Conservation (phyloP, 768 basidiomycete genomes). For the Naganishia vaughanmartiniae region DNA sequence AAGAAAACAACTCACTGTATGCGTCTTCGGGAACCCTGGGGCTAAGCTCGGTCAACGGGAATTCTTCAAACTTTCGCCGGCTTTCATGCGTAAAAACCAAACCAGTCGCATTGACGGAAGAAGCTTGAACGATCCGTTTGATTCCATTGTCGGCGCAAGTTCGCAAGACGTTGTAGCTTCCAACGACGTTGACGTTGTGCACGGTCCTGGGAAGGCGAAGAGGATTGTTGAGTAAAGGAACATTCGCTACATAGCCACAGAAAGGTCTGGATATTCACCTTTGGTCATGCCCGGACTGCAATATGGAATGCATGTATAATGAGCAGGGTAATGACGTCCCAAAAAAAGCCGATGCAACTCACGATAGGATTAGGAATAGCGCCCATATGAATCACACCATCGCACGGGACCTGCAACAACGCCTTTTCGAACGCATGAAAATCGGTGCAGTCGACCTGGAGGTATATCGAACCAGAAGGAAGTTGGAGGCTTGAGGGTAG, state of each 20-base stretch:
- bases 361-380: constrained; percentile 40
- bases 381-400: constrained; percentile 44
- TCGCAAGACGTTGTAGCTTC: constrained; percentile 43
- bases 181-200: constrained; percentile 42
- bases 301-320: background rate
- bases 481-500: constrained; percentile 17
- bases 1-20: constrained; percentile 23
- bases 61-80: constrained; percentile 32
- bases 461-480: constrained; percentile 9
- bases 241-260: background rate
- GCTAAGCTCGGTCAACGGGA: constrained; percentile 38
- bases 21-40: constrained; percentile 25
- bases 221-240: background rate
- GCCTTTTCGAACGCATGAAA: constrained; percentile 26
- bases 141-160: constrained; percentile 39
- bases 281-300: background rate
- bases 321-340: background rate
- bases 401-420: constrained; percentile 28
- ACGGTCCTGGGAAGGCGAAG: constrained; percentile 26
- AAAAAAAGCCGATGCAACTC: background rate
- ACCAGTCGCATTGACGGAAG: constrained; percentile 44
- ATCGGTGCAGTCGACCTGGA: constrained; percentile 26
- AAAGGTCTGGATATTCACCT: background rate
- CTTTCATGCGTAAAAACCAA: constrained; percentile 36
- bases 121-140: constrained; percentile 45